Evolutionary conservation across 371 early-diverging fungal genomes (phyloP).

Genomic region (Rhizomucor miehei): DNA sequence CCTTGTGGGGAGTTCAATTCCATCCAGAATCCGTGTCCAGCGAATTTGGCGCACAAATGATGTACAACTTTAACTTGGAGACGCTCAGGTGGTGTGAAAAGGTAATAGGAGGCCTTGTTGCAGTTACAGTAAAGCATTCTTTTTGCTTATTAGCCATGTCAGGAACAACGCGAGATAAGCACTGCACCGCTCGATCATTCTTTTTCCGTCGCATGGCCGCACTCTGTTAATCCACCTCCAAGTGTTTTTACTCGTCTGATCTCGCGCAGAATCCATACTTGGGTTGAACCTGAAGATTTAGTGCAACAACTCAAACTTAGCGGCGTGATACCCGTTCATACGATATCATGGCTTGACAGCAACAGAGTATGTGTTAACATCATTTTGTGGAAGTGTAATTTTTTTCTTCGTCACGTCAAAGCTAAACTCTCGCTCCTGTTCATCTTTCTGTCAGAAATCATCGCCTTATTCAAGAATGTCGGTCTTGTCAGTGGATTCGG

Average conservation of each 20-base stretch:
- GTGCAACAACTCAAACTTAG: slow-evolving; percentile 18
- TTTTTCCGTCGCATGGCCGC: too few relatives aligned
- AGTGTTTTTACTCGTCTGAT: not conserved
- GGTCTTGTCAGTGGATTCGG: slow-evolving; percentile 29
- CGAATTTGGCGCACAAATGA: slow-evolving; percentile 67
- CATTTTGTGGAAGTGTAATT: too few relatives aligned
- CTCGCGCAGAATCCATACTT: slow-evolving; percentile 5
- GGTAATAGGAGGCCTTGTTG: slow-evolving; percentile 2
- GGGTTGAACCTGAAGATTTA: slow-evolving; percentile 27
- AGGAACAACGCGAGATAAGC: too few relatives aligned
- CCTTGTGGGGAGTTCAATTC: slow-evolving; percentile 93
- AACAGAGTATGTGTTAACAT: slow-evolving; percentile 51
- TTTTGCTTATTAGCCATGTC: not conserved
- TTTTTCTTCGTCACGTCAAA: too few relatives aligned
- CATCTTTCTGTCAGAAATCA: slow-evolving; percentile 14
- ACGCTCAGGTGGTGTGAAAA: slow-evolving; percentile 37
- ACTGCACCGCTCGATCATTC: too few relatives aligned
- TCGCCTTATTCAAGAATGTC: slow-evolving; percentile 43
- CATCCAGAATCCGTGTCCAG: slow-evolving; percentile 96
- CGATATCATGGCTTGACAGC: slow-evolving; percentile 69
- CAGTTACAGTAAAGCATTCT: not conserved
- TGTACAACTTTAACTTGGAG: slow-evolving; percentile 70
- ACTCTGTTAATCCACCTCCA: not conserved
- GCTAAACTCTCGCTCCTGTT: too few relatives aligned
- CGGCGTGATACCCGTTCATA: not conserved